Base-by-base conservation (phyloP, 345 rosid species). In the Corchorus olitorius region DNA sequence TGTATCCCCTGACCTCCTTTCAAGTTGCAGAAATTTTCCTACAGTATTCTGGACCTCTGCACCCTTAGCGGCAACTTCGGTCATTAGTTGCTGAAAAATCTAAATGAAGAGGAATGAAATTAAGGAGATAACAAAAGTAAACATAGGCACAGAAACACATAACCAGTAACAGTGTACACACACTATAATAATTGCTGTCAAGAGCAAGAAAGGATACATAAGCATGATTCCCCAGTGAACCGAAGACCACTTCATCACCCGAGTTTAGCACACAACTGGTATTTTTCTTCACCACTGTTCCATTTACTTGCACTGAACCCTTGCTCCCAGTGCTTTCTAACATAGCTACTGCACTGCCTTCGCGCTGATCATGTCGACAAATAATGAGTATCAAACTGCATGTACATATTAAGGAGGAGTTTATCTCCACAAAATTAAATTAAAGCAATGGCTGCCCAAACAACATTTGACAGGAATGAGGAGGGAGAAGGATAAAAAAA, bases 341-440 rank as follows among this genome's bases (percentile, higher is more conserved):
- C 67, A 85, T 69, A 12, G 95, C 98, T 62, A 75, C 88, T 70
- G 77, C 83, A 79, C 77, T 74, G 70, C 89, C 89, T 82, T 87
- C 88, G n/a, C 75, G 82, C 98, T 94, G 98, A 86, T 84, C 90
- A 92, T 84, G 97, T 84, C 86, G 83, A 92, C 80, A 89, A 86
- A 85, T 81, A 86, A 85, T 93, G 88, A 89, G 92, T 82, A 87
- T 85, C 86, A 88, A 80, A 84, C 88, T 84, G 86, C 87, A 86
- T 82, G 65, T 77, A 85, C 88, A 88, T 88, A 75, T 80, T 79
- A 81, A 80, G 86, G 87, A 84, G 88, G 87, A 84, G 88, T 85
- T 87, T 83, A 81, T 85, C 88, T 80, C 91, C 83, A 80, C 83
- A 81, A 83, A 81, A 49, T 71, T 79, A 76, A 70, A 65, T 75